Evolutionary conservation across 805 yeast species (phyloP), one percentile per base, ranked within the genome.

Genomic region (Cyberlindnera euphorbiae): DNA sequence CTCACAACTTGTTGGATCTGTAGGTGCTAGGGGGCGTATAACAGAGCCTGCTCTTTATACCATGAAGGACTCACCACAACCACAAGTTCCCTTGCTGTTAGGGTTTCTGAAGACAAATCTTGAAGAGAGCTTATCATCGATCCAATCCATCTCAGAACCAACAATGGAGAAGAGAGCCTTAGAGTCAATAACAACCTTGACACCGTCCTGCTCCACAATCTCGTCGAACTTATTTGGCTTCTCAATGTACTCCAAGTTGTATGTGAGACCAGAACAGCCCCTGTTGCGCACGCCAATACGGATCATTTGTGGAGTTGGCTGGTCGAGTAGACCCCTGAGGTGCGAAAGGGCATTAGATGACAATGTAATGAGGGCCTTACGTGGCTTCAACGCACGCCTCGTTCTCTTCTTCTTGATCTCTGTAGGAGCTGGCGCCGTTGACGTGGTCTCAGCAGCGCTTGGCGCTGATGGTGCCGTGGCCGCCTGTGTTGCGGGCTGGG

Each of bases 31-130:
- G n/a, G n/a, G n/a, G n/a, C n/a, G 22, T 19, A 19, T 19, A 19
- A 19, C 7, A 19, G 22, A 19, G 22, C 22, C 22, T 7, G 22
- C 22, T 19, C 26, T 13, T 13, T 17, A 89, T 8, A 90, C 96
- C 96, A 89, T 93, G 60, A 93, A 93, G 5, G 96, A 86, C 66
- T 93, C 98, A 36, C 98, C 98, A 62, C 98, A 93, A 10, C 98
- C 98, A 64, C 98, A 93, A 33, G 95, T 85, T 22, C 97, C 98
- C 66, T 90, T 93, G 26, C 95, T 83, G 63, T 93, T 93, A 45
- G 98, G 98, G 60, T 93, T 93, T 57, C 74, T 82, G 70, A 93
- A 93, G 14, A 93, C 87, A 58, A 93, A 93, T 53, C 94, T 75
- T 11, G 93, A 79, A 22, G 88, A 75, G 45, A 93, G 67, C 59